A percentile compares a stretch with the other conserved stretches of the same genome.
Evolutionary conservation across 768 basidiomycete genomes (phyloP).

Genomic region (Kwoniella newhampshirensis): DNA sequence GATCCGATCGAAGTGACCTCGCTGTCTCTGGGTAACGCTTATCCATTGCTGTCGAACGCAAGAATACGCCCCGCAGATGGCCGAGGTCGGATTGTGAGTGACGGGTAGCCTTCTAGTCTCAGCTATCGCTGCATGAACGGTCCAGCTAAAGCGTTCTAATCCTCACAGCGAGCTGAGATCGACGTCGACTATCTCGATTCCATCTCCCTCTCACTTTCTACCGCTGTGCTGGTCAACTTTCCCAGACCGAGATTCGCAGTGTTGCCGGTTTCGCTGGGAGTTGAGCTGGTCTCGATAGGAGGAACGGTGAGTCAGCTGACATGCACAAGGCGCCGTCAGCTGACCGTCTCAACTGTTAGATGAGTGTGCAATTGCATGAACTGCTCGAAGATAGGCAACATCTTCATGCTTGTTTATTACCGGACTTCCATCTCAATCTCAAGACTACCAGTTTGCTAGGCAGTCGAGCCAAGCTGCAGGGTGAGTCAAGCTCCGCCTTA

Average conservation of each 20-base stretch:
- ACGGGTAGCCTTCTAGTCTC: neutral
- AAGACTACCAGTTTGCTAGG: conserved; percentile 90
- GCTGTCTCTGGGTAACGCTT: conserved; percentile 75
- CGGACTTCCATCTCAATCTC: conserved; percentile 81
- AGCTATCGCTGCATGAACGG: neutral
- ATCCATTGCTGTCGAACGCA: conserved; percentile 74
- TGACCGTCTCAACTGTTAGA: conserved; percentile 17
- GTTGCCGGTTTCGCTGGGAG: conserved; percentile 68
- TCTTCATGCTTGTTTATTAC: conserved; percentile 73
- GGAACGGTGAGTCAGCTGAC: conserved; percentile 59
- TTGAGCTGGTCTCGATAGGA: conserved; percentile 83
- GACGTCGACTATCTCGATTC: conserved; percentile 82
- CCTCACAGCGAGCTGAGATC: conserved; percentile 69
- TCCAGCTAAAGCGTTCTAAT: neutral
- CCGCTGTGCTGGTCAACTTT: conserved; percentile 56
- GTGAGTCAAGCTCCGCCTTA: conserved; percentile 19
- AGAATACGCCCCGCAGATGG: conserved; percentile 59
- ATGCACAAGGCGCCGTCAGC: neutral
- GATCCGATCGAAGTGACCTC: conserved; percentile 83
- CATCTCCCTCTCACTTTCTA: conserved; percentile 63
- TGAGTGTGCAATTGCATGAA: conserved; percentile 49
- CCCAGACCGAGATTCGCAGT: conserved; percentile 57
- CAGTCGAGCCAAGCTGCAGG: conserved; percentile 89
- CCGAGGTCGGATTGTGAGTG: conserved; percentile 52
- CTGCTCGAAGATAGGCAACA: conserved; percentile 58